Conservation (phyloP, 2,329 filamentous ascomycete species). For the Pyrenophora graminea region DNA sequence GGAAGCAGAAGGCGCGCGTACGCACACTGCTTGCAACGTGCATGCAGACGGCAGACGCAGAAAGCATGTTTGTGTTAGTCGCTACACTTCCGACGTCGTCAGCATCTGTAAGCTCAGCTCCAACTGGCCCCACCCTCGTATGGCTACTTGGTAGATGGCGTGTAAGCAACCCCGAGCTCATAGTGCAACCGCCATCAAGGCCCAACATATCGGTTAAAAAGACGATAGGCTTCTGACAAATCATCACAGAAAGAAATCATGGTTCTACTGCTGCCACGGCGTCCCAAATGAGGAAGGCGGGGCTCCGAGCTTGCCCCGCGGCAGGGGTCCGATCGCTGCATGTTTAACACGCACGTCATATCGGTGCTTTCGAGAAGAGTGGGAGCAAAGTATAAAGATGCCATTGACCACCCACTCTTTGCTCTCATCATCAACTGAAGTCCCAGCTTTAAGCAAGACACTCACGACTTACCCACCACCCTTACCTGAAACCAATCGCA, state of each 20-base stretch:
- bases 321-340: constrained; percentile 7
- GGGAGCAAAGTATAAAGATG: constrained; percentile 31
- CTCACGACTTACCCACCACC: neutral
- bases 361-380: constrained; percentile 22
- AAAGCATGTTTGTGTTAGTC: constrained; percentile 1
- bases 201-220: neutral
- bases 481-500: neutral
- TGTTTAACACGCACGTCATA: constrained; percentile 23
- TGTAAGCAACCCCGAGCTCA: neutral
- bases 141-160: neutral
- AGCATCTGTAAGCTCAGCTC: constrained; percentile 9
- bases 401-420: constrained; percentile 7
- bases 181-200: neutral
- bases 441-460: neutral
- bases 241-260: constrained; percentile 9
- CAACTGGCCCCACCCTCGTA: neutral
- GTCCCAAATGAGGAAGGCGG: constrained; percentile 20
- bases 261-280: constrained; percentile 6
- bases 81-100: neutral
- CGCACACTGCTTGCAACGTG: neutral
- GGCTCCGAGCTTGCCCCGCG: constrained; percentile 20
- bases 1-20: no score
- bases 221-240: constrained; percentile 28
- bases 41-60: neutral
- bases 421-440: constrained; percentile 3